Evolutionary conservation across 202 grass and related monocot species (phyloP), one percentile per base, ranked within the genome.

Genomic region (Elaeis oleifera): DNA sequence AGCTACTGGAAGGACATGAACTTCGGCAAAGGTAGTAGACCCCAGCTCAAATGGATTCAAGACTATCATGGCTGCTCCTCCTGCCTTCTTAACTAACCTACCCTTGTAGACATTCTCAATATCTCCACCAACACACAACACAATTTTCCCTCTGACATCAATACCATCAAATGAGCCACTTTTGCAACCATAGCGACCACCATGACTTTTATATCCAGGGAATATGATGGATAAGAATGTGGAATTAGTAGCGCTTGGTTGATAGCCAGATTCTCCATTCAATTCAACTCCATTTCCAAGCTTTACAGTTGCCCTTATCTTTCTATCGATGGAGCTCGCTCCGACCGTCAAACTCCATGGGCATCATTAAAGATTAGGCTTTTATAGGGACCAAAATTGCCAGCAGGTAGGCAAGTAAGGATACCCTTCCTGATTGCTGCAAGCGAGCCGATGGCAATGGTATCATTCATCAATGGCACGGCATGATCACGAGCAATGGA

Each of bases 51-150:
- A 16, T 11, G 32, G n/a, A 54, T 79, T 83, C 53, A 79, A 56
- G 27, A 79, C 18, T n/a, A 83, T 56, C 26, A 78, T 44, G 13
- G 74, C 80, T 2, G 69, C 21, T 0, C 5, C 74, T 3, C 80
- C 80, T 16, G 52, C 58, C 24, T 13, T 68, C 16, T 26, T 1
- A 14, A 28, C 57, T 27, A 17, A 14, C 58, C n/a, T 16, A 32
- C 58, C 58, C 58, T 60, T 32, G 23, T 60, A 16, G 1, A 32
- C 26, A 32, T 60, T 60, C 28, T 23, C 6, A 4, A 60, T 23
- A 25, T 6, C 25, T 6, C 58, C 58, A 28, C 23, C 28, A 23
- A 28, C 58, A 8, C 58, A 60, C 16, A 60, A 5, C 13, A 60
- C 58, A 32, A 60, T 60, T 25, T 60, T 60, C 16, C 58, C 58